Conservation (phyloP, 306 rosid species). For the Begonia fuchsioides region DNA sequence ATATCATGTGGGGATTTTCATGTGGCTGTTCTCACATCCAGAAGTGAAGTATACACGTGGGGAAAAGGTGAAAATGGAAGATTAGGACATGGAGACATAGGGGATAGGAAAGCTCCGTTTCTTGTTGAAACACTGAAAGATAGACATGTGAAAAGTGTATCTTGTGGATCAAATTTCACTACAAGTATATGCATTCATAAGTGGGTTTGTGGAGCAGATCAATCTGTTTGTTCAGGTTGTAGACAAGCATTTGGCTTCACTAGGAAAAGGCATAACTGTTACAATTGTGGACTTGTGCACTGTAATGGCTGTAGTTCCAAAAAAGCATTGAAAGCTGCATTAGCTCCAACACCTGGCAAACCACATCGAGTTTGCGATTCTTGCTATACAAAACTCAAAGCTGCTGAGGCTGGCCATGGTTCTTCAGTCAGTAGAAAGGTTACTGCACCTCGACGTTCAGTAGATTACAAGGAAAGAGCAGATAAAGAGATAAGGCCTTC, state of each 20-base stretch:
- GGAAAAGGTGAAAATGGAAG: constrained; percentile 94
- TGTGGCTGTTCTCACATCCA: constrained; percentile 72
- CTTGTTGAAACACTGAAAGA: constrained; percentile 84
- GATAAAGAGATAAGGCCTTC: constrained; percentile 43
- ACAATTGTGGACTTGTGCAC: constrained; percentile 81
- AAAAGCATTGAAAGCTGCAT: constrained; percentile 65
- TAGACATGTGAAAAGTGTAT: constrained; percentile 57
- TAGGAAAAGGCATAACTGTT: constrained; percentile 84
- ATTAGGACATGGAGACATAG: constrained; percentile 75
- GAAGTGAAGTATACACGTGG: constrained; percentile 95
- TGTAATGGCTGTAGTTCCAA: constrained; percentile 95
- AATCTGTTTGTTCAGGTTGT: constrained; percentile 80
- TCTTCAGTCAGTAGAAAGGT: constrained; percentile 22
- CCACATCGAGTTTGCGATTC: constrained; percentile 93
- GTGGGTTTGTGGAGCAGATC: constrained; percentile 93
- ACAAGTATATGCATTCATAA: constrained; percentile 80
- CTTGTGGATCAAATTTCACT: constrained; percentile 79
- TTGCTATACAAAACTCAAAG: constrained; percentile 66
- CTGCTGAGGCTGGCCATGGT: constrained; percentile 27
- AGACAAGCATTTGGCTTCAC: constrained; percentile 94
- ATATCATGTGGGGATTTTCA: constrained; percentile 78
- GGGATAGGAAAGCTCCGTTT: constrained; percentile 54
- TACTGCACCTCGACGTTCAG: constrained; percentile 29
- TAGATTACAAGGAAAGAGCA: constrained; percentile 32
- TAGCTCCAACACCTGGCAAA: constrained; percentile 95